A percentile compares a stretch with the other conserved stretches of the same genome.
Conservation (phyloP, 768 basidiomycete genomes). For the Lactifluus hygrophoroides region DNA sequence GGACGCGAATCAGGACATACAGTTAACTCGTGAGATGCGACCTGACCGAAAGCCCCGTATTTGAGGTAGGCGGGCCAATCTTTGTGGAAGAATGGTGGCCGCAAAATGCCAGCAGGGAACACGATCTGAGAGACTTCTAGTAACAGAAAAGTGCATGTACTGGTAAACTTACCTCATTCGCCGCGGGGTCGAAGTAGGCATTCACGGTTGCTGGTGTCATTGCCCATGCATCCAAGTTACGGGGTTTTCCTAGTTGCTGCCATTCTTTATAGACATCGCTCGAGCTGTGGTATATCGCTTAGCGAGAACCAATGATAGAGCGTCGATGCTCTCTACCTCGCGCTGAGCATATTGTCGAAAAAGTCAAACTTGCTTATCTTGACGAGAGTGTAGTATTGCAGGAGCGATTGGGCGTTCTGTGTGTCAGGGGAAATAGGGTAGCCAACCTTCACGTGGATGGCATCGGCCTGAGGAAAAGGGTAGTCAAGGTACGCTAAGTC, state of each 20-base stretch:
- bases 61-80: conserved; percentile 84
- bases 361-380: conserved; percentile 60
- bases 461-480: conserved; percentile 47
- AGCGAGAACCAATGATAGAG: background rate
- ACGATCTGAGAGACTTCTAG: conserved; percentile 53
- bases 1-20: conserved; percentile 33
- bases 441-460: conserved; percentile 86
- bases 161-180: conserved; percentile 58
- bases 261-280: conserved; percentile 62
- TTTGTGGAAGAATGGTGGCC: conserved; percentile 81
- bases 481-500: conserved; percentile 9
- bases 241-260: conserved; percentile 59
- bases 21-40: conserved; percentile 88
- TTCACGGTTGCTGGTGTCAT: conserved; percentile 85
- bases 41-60: conserved; percentile 89
- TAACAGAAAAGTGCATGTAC: background rate
- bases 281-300: conserved; percentile 31
- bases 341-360: conserved; percentile 75
- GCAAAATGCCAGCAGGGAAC: conserved; percentile 94
- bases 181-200: conserved; percentile 81
- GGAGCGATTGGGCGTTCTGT: conserved; percentile 54
- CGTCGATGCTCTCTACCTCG: conserved; percentile 37
- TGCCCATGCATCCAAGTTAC: conserved; percentile 74
- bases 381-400: conserved; percentile 64
- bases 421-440: conserved; percentile 87